Evolutionary conservation across 2,329 filamentous ascomycete genomes (phyloP).

Genomic region (Graphilbum fragrans): DNA sequence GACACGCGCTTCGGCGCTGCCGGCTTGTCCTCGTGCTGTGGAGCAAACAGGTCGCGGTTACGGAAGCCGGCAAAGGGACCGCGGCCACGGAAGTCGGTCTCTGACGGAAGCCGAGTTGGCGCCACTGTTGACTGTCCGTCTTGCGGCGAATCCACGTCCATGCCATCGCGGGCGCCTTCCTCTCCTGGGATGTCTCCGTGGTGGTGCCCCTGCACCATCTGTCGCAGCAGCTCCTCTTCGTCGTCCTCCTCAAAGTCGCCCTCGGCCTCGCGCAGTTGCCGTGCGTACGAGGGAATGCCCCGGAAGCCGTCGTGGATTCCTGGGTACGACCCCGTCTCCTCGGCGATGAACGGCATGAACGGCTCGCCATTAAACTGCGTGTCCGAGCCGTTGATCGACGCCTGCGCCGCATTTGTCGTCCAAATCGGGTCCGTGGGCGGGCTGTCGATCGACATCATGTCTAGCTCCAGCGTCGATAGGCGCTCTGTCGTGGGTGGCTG

Average conservation of each 20-base stretch:
- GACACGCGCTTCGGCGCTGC: slow-evolving; percentile 39
- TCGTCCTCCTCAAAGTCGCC: slow-evolving; percentile 10
- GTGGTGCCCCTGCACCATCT: slow-evolving; percentile 17
- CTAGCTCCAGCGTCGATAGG: slow-evolving; percentile 21
- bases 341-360: slow-evolving; percentile 18
- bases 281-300: slow-evolving; percentile 9
- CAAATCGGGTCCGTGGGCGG: slow-evolving; percentile 22
- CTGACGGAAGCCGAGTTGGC: slow-evolving; percentile 24
- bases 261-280: slow-evolving; percentile 8
- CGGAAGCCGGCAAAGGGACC: slow-evolving; percentile 30
- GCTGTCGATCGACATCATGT: slow-evolving; percentile 22
- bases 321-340: slow-evolving; percentile 12
- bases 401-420: slow-evolving; percentile 15
- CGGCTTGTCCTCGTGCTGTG: slow-evolving; percentile 25
- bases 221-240: slow-evolving; percentile 9
- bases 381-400: slow-evolving; percentile 2
- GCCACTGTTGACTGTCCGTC: too few species aligned
- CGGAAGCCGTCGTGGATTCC: slow-evolving; percentile 2
- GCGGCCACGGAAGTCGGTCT: slow-evolving; percentile 26
- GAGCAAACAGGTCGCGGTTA: slow-evolving; percentile 36
- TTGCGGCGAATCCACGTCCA: too few species aligned
- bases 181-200: too few species aligned
- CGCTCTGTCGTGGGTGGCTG: slow-evolving; percentile 15
- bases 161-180: too few species aligned
- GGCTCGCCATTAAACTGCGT: slow-evolving; percentile 12